These are phyloP conservation scores for Periconia macrospinosa DNA, from an alignment of 2,329 filamentous ascomycete genomes.

Conservation along the genomic window DNA sequence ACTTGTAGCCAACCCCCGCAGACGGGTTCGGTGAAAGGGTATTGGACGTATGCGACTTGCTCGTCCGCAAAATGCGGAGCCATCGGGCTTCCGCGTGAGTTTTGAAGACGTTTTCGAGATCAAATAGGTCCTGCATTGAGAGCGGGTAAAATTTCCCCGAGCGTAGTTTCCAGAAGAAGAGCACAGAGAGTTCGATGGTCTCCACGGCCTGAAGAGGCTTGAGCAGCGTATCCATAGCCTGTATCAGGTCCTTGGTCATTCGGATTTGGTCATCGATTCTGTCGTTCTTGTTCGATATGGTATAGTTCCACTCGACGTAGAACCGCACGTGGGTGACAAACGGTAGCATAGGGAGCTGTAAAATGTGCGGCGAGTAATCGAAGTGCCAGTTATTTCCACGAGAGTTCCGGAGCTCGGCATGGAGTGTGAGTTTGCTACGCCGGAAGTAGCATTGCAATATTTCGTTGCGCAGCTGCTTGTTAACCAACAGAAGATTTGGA, in stretches of 20 bases:
- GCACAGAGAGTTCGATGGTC: constrained; percentile 33
- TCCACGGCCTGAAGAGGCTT: constrained; percentile 24
- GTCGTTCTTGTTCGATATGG: constrained; percentile 22
- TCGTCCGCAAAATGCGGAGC: constrained; percentile 30
- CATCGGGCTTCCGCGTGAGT: constrained; percentile 34
- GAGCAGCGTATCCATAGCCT: constrained; percentile 36
- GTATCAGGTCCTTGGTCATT: constrained; percentile 34
- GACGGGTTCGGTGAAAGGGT: constrained; percentile 22
- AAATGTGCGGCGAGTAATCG: constrained; percentile 38
- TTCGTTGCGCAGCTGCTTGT: constrained; percentile 34
- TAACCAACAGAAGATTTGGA: constrained; percentile 31
- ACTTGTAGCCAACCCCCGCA: constrained; percentile 38
- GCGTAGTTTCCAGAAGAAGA: constrained; percentile 40
- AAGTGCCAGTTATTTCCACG: constrained; percentile 33
- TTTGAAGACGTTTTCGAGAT: constrained; percentile 39
- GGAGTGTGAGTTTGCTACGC: constrained; percentile 33
- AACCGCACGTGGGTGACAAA: constrained; percentile 33
- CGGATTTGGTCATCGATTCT: constrained; percentile 30
- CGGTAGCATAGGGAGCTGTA: constrained; percentile 30
- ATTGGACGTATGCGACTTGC: constrained; percentile 12
- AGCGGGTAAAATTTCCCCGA: constrained; percentile 37
- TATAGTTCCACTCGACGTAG: constrained; percentile 42
- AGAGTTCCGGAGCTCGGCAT: constrained; percentile 37
- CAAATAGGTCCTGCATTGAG: constrained; percentile 40
- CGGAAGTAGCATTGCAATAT: constrained; percentile 31